Base-by-base conservation (phyloP, 495 filamentous ascomycete genomes). In the Staphylotrichum longicolle region DNA sequence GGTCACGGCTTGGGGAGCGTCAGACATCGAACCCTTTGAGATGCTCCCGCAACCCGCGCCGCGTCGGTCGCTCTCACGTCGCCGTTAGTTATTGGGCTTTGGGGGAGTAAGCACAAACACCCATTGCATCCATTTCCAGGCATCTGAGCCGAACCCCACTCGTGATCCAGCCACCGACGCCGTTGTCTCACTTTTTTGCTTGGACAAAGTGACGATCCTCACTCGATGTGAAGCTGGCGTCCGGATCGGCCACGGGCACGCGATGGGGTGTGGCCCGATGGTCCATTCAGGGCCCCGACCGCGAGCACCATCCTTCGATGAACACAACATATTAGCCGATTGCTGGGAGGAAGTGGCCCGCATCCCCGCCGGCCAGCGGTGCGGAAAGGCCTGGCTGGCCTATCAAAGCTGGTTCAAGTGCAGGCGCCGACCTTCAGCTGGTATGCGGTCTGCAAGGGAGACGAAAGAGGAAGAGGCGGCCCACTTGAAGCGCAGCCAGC, bases 371-470 rank as follows among this genome's bases (percentile, higher is more conserved):
- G 15, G 33, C 42, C 42, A 39, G 12, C 46, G 2, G 3, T 15
- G 8, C 2, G 34, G 33, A 56, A 35, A 15, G 34, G 44, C 12
- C 0, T 30, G 39, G 0, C 37, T 4, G 34, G 32, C 61, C 61
- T 63, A 63, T 63, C 61, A 63, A 6, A 20, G 30, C 10, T 3
- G 7, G 14, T 0, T 32, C 27, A 5, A 27, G 5, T 3, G 46
- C 49, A 14, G 40, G 37, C 37, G 39, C 53, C 15, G 47, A 51
- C 40, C 37, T 62, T 65, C 60, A 62, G 60, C 63, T 65, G 59
- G 40, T 20, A 30, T 58, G 52, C 42, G 50, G 48, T 12, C 39
- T 62, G 63, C 63, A 63, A 58, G 59, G 63, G 35, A 34, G 30
- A 34, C 48, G 30, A 56, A 53, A 39, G 39, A 20, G 62, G 51